Evolutionary conservation across 345 rosid genomes (phyloP), one percentile per base, ranked within the genome.

Genomic region (Cardiospermum halicacabum): DNA sequence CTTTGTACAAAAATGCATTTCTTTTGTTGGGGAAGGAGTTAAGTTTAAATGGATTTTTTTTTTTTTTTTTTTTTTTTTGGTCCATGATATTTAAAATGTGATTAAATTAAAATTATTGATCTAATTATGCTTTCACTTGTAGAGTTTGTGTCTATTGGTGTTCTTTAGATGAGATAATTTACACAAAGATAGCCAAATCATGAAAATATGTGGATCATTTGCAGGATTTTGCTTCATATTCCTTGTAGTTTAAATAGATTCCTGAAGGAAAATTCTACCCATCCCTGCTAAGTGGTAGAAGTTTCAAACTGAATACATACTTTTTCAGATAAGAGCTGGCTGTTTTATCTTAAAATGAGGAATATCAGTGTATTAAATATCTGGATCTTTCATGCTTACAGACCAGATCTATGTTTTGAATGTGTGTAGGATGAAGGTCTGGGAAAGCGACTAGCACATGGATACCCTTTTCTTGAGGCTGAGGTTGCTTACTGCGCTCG

Each of bases 391-490:
- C 24, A 7, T 16, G 51, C 15, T 69, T 27, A 61, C 59, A 10
- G 42, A 36, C 22, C 25, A 8, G 37, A 54, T 56, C 49, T 21
- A n/a, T 50, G 43, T 54, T 13, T 51, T 12, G 27, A 22, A 54
- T 47, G 16, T 47, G 16, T 68, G 36, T 56, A 93, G 99, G 79
- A 90, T 72, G 99, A 94, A 76, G 80, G 79, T 76, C 62, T 93
- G 60, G 99, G 99, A 61, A 93, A 90, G 80, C 74, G 92, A 72
- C 82, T 93, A 39, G 98, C 98, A 10, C 98, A 88, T 40, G 97
- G 98, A 21, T 82, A 93, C 63, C 97, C 71, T 39, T 73, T 62
- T 60, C 73, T 82, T 13, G 86, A 84, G 75, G 88, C 88, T 1
- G 88, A 84, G 72, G 88, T 84, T 2, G 89, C 98, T 0, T 93